Conservation (phyloP, 2,329 filamentous ascomycete genomes). For the Amylocarpus encephaloides region DNA sequence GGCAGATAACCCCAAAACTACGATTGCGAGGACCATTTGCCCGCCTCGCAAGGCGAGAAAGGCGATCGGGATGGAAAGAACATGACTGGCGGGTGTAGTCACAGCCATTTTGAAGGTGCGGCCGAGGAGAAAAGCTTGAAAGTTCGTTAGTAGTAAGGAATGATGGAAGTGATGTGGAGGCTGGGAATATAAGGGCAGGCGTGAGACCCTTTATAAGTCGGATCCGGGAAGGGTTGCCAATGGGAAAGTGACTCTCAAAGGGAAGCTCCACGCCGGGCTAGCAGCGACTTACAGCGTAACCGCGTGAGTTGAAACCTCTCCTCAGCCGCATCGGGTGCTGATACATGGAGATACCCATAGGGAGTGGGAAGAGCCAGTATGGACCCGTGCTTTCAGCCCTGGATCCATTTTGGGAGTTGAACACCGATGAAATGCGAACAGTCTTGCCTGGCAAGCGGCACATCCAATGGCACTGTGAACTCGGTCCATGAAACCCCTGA, state of each 20-base stretch:
- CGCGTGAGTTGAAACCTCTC: background rate
- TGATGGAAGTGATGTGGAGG: no score
- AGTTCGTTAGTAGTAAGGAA: background rate
- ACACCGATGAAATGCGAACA: background rate
- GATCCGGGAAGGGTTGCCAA: background rate
- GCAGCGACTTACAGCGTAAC: background rate
- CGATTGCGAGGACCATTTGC: background rate
- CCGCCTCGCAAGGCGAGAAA: background rate
- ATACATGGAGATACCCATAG: background rate
- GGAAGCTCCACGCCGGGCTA: background rate
- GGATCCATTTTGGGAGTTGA: background rate
- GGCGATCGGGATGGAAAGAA: background rate
- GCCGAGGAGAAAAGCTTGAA: background rate
- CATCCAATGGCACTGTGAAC: background rate
- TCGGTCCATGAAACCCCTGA: background rate
- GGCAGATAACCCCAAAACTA: background rate
- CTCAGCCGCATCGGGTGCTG: slow-evolving; percentile 1
- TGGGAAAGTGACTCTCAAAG: background rate
- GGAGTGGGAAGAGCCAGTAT: background rate
- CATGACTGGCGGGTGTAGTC: background rate
- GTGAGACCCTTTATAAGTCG: no score
- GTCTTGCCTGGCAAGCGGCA: background rate
- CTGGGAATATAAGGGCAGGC: no score
- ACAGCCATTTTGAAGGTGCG: background rate
- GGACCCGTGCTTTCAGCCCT: background rate